A percentile compares a stretch with the other conserved stretches of the same genome.
Evolutionary conservation across 2,329 filamentous ascomycete species (phyloP).

Genomic region (Beauveria sp.): DNA sequence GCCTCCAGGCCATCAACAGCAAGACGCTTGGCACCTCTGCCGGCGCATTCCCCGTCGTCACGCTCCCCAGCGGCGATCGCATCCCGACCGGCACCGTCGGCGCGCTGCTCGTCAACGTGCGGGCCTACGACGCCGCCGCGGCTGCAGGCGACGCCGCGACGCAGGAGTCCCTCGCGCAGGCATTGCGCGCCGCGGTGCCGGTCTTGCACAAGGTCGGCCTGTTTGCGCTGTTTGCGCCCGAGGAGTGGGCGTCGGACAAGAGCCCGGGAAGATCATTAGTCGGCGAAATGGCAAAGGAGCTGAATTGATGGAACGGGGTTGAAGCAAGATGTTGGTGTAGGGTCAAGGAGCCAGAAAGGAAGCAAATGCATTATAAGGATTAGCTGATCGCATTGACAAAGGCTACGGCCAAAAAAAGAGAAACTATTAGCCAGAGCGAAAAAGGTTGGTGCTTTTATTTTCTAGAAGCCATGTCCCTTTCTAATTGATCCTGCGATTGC

Average conservation of each 20-base stretch:
- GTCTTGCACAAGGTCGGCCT: constrained; percentile 14
- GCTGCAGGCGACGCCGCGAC: background rate
- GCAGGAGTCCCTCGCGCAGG: constrained; percentile 1
- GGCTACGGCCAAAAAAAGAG: too few species aligned
- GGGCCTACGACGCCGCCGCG: constrained; percentile 8
- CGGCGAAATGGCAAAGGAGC: constrained; percentile 7
- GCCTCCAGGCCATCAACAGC: constrained; percentile 13
- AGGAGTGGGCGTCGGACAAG: constrained; percentile 12
- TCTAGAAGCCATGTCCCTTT: too few species aligned
- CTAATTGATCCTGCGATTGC: too few species aligned
- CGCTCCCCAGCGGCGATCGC: constrained; percentile 12
- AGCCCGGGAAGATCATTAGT: constrained; percentile 12
- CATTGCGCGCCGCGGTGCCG: constrained; percentile 11
- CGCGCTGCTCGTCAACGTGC: constrained; percentile 13
- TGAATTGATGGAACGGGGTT: background rate
- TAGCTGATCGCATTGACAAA: too few species aligned
- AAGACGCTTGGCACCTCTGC: constrained; percentile 10
- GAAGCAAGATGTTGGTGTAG: too few species aligned
- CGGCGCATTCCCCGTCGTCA: constrained; percentile 12
- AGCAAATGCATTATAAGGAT: too few species aligned
- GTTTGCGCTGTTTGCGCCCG: constrained; percentile 13
- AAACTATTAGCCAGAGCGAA: too few species aligned
- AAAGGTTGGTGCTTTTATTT: too few species aligned
- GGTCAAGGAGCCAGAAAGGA: too few species aligned
- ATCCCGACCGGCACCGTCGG: constrained; percentile 14